Evolutionary conservation across 208 protist genomes (phyloP).

Genomic region (Lotmaria passim): DNA sequence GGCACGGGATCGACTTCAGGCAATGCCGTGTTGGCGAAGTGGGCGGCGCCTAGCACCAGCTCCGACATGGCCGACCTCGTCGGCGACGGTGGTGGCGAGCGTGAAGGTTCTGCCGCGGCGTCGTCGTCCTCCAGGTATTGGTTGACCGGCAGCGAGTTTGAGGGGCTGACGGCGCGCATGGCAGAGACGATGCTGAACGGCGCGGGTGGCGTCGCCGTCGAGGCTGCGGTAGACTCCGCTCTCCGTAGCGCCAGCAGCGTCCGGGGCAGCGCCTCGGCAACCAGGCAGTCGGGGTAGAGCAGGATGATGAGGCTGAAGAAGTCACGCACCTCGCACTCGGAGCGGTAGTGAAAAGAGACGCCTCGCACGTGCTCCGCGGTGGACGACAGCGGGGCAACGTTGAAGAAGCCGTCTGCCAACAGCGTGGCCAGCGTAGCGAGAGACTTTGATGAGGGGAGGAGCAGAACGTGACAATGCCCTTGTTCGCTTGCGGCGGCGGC

Average conservation of each 20-base stretch:
- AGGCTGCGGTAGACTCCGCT: constrained; percentile 8
- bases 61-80: background rate
- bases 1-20: constrained; percentile 18
- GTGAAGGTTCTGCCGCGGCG: too few relatives aligned
- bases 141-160: too few relatives aligned
- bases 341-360: constrained; percentile 19
- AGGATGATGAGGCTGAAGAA: constrained; percentile 59
- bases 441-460: constrained; percentile 69
- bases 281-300: constrained; percentile 81
- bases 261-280: constrained; percentile 18
- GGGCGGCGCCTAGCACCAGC: background rate
- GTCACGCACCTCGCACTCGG: constrained; percentile 59
- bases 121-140: too few relatives aligned
- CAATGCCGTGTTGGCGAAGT: background rate
- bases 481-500: background rate
- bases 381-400: constrained; percentile 47
- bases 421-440: constrained; percentile 47
- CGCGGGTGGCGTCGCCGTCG: background rate
- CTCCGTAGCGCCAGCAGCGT: constrained; percentile 12
- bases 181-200: background rate
- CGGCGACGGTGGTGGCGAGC: background rate
- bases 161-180: background rate
- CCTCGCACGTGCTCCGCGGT: constrained; percentile 35
- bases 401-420: constrained; percentile 67
- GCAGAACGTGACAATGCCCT: constrained; percentile 13